These are phyloP conservation scores for Nemania abortiva DNA, from an alignment of 2,329 filamentous ascomycete genomes.

Conservation along the genomic window DNA sequence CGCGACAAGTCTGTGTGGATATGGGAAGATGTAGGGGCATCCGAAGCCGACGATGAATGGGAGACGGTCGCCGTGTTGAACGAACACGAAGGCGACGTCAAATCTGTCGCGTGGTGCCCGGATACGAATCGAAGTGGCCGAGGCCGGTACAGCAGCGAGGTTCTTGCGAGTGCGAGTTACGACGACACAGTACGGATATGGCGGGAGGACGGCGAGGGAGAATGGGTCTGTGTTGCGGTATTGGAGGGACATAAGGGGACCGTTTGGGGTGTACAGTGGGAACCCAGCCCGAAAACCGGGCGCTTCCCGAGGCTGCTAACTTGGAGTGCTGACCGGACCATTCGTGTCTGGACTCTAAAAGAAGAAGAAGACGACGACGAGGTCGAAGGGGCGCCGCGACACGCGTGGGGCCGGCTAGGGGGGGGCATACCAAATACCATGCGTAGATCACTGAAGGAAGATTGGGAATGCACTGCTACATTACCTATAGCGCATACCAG, in stretches of 20 bases:
- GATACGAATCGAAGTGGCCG: conserved; percentile 64
- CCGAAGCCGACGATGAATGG: conserved; percentile 89
- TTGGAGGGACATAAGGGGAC: conserved; percentile 85
- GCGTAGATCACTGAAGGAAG: conserved; percentile 80
- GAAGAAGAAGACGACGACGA: conserved; percentile 64
- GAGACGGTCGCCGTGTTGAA: conserved; percentile 95
- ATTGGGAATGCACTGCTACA: conserved; percentile 82
- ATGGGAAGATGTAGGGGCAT: conserved; percentile 87
- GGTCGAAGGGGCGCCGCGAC: conserved; percentile 52
- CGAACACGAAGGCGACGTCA: conserved; percentile 96
- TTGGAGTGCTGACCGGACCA: conserved; percentile 85
- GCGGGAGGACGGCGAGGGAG: conserved; percentile 86
- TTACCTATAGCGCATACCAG: conserved; percentile 82
- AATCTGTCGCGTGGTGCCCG: conserved; percentile 92
- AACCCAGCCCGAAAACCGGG: conserved; percentile 57
- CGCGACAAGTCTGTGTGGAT: conserved; percentile 98
- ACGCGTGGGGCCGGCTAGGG: conserved; percentile 60
- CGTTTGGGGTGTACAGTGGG: conserved; percentile 89
- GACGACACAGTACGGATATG: conserved; percentile 92
- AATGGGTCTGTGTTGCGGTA: conserved; percentile 91
- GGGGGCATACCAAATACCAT: conserved; percentile 94
- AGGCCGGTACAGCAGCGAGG: conserved; percentile 70
- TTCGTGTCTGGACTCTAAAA: conserved; percentile 82
- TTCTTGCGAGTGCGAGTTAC: conserved; percentile 91
- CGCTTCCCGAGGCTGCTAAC: conserved; percentile 76